Evolutionary conservation across 495 filamentous ascomycete species (phyloP), one percentile per base, ranked within the genome.

Genomic region (Xylaria nigripes): DNA sequence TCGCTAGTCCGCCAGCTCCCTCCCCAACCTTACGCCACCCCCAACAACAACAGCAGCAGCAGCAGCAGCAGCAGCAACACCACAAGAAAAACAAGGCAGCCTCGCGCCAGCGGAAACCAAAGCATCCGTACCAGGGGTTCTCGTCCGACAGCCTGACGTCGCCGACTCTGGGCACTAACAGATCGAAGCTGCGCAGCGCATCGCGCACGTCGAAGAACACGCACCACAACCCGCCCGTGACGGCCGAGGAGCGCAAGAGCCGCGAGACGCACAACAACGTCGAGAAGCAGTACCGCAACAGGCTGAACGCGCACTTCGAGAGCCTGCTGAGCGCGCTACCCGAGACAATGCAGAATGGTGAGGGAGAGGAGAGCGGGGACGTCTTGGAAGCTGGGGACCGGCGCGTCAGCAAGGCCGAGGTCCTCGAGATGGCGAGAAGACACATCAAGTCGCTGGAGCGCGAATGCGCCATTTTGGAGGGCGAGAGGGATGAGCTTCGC

Each of bases 211-310:
- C 66, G 51, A 75, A 75, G 55, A 73, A 73, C 50, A 59, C 60
- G 15, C 64, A 59, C 32, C 59, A 61, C 38, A 70, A 68, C 40
- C 63, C 64, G 12, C 63, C 60, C 15, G 64, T 68, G 45, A 53
- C 71, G 19, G 38, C 56, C 12, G 63, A 72, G 50, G 72, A 72
- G 58, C 67, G 67, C 10, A 70, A 68, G 51, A 68, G 60, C 46
- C 66, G 72, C 29, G 66, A 70, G 52, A 70, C 71, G 9, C 74
- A 76, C 44, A 76, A 77, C 54, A 59, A 72, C 23, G 72, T 75
- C 6, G 74, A 77, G 63, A 75, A 75, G 55, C 66, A 76, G 55
- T 77, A 77, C 57, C 71, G 74, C n/a, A 72, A 70, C 55, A 48
- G 73, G 18, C 68, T 77, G 15, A 77, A 77, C 45, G 57, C 62